phyloP scores from a whole-genome alignment of 805 yeast genomes.

The Sugiyamaella valdiviana region DNA sequence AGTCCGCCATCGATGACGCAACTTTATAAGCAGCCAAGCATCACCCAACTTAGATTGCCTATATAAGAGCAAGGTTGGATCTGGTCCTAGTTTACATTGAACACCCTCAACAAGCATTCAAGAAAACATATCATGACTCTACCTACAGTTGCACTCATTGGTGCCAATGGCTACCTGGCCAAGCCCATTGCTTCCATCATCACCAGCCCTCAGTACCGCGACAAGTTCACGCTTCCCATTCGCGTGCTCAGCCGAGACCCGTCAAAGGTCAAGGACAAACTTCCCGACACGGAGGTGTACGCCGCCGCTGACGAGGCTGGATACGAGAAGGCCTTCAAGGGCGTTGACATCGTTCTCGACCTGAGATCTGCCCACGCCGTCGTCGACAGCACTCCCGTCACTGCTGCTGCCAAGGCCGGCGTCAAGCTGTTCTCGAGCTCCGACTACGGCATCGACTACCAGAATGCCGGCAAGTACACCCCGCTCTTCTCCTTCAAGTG shows the following conservation, averaged over 20 bases:
- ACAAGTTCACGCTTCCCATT: slow-evolving; percentile 43
- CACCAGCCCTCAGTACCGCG: slow-evolving; percentile 37
- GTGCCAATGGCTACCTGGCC: slow-evolving; percentile 49
- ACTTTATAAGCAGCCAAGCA: too few relatives aligned
- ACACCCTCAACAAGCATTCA: not conserved
- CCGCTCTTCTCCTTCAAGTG: slow-evolving; percentile 14
- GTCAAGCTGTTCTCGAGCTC: slow-evolving; percentile 53
- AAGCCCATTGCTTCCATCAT: slow-evolving; percentile 43
- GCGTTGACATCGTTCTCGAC: slow-evolving; percentile 48
- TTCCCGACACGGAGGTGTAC: slow-evolving; percentile 14
- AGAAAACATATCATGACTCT: slow-evolving; percentile 14
- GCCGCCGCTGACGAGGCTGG: slow-evolving; percentile 14
- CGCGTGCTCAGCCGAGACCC: slow-evolving; percentile 45
- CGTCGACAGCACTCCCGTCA: slow-evolving; percentile 32
- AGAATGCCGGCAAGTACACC: slow-evolving; percentile 7
- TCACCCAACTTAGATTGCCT: too few relatives aligned
- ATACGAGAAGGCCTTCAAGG: slow-evolving; percentile 33
- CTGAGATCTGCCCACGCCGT: slow-evolving; percentile 34
- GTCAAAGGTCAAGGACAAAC: slow-evolving; percentile 28
- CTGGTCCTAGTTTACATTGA: too few relatives aligned
- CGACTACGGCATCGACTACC: slow-evolving; percentile 48
- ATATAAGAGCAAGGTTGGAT: too few relatives aligned
- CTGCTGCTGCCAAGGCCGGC: slow-evolving; percentile 35
- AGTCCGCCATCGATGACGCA: too few relatives aligned
- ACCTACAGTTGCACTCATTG: slow-evolving; percentile 45